Evolutionary conservation across 441 rosid species (phyloP), one percentile per base, ranked within the genome.

Genomic region (Populus hybrid): DNA sequence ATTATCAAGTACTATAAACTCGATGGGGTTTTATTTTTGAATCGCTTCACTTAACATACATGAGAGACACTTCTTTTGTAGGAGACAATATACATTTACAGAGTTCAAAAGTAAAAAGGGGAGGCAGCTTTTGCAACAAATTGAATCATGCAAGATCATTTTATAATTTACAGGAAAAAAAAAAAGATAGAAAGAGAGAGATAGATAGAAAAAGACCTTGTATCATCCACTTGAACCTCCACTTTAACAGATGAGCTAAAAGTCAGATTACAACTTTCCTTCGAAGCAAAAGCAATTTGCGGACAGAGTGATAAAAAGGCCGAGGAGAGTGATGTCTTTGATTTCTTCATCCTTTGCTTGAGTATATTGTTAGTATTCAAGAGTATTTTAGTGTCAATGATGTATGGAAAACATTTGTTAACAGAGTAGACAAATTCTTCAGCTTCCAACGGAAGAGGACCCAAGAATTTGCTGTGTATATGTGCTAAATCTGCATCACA

Each of bases 321-420:
- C 0, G 88, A 84, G 79, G 97, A 94, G 40, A 94, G 87, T 53
- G 97, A 89, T 65, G 98, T 90, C 74, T 89, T 86, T 26, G 89
- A 84, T 85, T 81, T 95, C 77, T 87, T 90, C 93, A 92, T 89
- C 83, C 76, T 82, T 70, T 42, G 88, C 72, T 71, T 84, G 68
- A 92, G 84, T 71, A 82, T 36, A 74, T 83, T 75, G 76, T 87
- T 85, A 63, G 87, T 76, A 84, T 94, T 94, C 84, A 95, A 79
- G 79, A 94, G 88, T 79, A 95, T 76, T 89, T 95, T 95, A 78
- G 99, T 95, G 83, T 95, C 99, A 75, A 92, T 81, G 35, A 95
- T 87, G 82, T 79, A 86, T 6, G 93, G 94, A 80, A 95, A 91
- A 82, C 83, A 84, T 75, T 82, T 87, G 86, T 86, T 89, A 5